A percentile compares a stretch with the other conserved stretches of the same genome.
Evolutionary conservation across 2,329 filamentous ascomycete species (phyloP).

Genomic region (Huntiella abstrusa): DNA sequence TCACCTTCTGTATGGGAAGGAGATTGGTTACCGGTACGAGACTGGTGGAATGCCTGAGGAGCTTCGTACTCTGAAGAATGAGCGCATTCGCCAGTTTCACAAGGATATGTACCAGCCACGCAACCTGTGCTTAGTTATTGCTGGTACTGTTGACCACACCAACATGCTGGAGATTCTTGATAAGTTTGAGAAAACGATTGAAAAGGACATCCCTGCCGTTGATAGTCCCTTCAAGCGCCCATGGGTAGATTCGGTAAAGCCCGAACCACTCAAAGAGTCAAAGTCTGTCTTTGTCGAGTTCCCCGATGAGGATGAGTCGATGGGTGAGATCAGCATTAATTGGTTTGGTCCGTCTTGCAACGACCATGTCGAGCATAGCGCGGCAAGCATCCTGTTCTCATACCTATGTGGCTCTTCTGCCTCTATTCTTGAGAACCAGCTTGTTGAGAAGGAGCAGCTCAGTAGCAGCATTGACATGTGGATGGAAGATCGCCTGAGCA

Average conservation of each 20-base stretch:
- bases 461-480: constrained; percentile 70
- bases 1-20: constrained; percentile 67
- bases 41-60: constrained; percentile 96
- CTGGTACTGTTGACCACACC: constrained; percentile 76
- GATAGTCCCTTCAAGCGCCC: constrained; percentile 61
- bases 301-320: constrained; percentile 89
- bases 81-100: constrained; percentile 88
- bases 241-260: constrained; percentile 75
- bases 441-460: constrained; percentile 86
- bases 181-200: constrained; percentile 70
- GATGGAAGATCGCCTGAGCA: constrained; percentile 61
- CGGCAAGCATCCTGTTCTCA: constrained; percentile 59
- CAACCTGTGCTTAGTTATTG: constrained; percentile 76
- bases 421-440: constrained; percentile 71
- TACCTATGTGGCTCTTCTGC: constrained; percentile 91
- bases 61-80: constrained; percentile 64
- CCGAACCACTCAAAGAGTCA: constrained; percentile 52
- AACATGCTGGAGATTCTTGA: constrained; percentile 68
- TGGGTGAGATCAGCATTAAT: constrained; percentile 67
- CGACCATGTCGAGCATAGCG: constrained; percentile 47
- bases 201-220: constrained; percentile 59
- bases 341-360: constrained; percentile 76
- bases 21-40: constrained; percentile 86
- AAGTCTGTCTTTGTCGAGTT: constrained; percentile 69
- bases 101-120: constrained; percentile 95